These are phyloP conservation scores for Scedosporium apiospermum DNA, from an alignment of 2,329 filamentous ascomycete genomes.

Conservation along the genomic window DNA sequence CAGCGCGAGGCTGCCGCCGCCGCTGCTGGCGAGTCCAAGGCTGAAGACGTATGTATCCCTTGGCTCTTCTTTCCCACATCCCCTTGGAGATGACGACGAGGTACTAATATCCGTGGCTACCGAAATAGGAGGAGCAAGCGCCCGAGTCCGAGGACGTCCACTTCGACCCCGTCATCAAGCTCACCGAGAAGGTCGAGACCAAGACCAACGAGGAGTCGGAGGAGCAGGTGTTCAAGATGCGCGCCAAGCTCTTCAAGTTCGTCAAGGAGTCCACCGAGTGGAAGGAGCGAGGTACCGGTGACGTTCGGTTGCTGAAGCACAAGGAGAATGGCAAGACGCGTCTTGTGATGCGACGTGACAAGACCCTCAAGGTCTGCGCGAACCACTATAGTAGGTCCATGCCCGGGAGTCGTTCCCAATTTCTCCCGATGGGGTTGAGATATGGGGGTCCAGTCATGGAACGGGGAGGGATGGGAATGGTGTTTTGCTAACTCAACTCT, in stretches of 20 bases:
- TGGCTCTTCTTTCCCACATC: not conserved
- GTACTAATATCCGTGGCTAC: not conserved
- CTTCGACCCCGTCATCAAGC: slow-evolving; percentile 91
- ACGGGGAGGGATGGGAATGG: too few relatives aligned
- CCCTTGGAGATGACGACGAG: not conserved
- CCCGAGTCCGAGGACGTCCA: slow-evolving; percentile 88
- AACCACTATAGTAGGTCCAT: slow-evolving; percentile 86
- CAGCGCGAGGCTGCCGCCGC: slow-evolving; percentile 54
- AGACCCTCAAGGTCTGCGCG: slow-evolving; percentile 99
- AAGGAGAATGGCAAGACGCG: slow-evolving; percentile 97
- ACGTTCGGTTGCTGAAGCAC: slow-evolving; percentile 95
- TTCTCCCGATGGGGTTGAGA: too few relatives aligned
- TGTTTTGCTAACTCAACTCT: not conserved
- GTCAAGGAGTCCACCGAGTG: slow-evolving; percentile 86
- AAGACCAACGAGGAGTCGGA: slow-evolving; percentile 98
- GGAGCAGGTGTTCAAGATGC: slow-evolving; percentile 98
- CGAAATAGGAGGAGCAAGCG: slow-evolving; percentile 52
- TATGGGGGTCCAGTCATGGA: too few relatives aligned
- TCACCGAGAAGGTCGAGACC: slow-evolving; percentile 93
- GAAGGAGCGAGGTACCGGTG: slow-evolving; percentile 98
- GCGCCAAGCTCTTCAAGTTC: slow-evolving; percentile 98
- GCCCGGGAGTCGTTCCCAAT: too few relatives aligned
- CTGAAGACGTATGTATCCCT: slow-evolving; percentile 38
- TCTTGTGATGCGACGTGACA: slow-evolving; percentile 97
- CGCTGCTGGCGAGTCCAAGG: slow-evolving; percentile 34